Conservation (phyloP, 305 asterid genomes). For the Salvia sclarea region DNA sequence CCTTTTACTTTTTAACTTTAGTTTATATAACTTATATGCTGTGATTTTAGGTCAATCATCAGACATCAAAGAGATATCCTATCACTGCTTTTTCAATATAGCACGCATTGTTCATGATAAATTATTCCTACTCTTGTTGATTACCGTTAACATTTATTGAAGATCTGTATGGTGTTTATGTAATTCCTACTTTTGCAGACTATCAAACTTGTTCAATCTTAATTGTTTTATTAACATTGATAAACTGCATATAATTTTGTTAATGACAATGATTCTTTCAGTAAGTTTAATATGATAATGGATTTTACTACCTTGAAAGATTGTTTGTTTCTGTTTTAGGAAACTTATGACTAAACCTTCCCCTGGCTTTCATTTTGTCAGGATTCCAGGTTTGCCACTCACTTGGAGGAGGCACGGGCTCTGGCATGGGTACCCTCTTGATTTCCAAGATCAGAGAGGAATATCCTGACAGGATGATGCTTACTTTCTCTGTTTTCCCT, state of each 20-base stretch:
- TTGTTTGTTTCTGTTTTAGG: neutral
- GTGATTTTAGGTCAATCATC: slow-evolving; percentile 10
- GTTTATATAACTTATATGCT: neutral
- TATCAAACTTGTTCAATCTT: neutral
- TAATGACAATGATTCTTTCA: neutral
- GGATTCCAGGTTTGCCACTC: slow-evolving; percentile 94
- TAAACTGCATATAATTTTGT: neutral
- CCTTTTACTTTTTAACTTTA: neutral
- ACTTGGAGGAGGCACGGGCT: slow-evolving; percentile 91
- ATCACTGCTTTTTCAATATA: neutral
- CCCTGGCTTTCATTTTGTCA: slow-evolving; percentile 35
- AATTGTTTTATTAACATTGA: neutral
- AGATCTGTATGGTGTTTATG: neutral
- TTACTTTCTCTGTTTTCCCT: slow-evolving; percentile 87
- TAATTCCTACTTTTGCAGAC: neutral
- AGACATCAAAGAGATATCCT: neutral
- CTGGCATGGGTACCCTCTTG: slow-evolving; percentile 91
- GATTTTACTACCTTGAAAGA: neutral
- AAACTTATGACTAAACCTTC: neutral
- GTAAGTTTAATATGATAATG: neutral
- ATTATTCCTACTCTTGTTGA: neutral
- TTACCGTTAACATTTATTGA: neutral
- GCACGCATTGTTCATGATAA: neutral
- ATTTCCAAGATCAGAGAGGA: slow-evolving; percentile 89
- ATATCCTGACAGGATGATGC: slow-evolving; percentile 93